Percentiles rank a stretch among this genome's conserved stretches.
These are phyloP conservation scores for Colletotrichum cuscutae DNA, from an alignment of 2,329 filamentous ascomycete species.

Conservation along the genomic window DNA sequence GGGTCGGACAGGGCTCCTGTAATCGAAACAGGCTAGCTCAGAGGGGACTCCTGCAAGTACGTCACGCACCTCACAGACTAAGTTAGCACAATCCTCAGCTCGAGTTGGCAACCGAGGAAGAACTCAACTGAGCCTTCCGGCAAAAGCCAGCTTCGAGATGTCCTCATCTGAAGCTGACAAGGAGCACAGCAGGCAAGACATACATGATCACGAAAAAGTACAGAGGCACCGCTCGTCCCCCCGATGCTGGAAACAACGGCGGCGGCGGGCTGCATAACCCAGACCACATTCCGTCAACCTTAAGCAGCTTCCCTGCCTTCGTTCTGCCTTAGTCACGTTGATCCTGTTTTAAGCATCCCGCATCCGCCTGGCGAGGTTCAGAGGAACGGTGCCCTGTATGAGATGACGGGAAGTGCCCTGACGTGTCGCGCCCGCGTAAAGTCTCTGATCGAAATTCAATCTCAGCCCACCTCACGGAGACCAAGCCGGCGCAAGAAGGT, in stretches of 20 bases:
- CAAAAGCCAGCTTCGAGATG: not conserved
- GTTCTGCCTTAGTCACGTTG: not conserved
- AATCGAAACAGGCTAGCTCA: conserved; percentile 31
- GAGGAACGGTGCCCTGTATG: conserved; percentile 28
- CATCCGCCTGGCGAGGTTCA: conserved; percentile 10
- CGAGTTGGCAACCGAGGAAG: not conserved
- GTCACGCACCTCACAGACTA: conserved; percentile 26
- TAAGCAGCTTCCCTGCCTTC: not conserved
- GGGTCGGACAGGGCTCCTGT: conserved; percentile 6
- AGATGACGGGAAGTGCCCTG: conserved; percentile 33
- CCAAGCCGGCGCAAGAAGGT: not conserved
- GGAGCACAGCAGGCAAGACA: not conserved
- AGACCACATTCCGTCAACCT: conserved; percentile 18
- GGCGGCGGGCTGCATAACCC: conserved; percentile 15
- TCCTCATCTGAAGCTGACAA: not conserved
- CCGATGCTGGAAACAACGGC: conserved; percentile 12
- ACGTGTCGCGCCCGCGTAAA: conserved; percentile 13
- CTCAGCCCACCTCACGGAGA: conserved; percentile 10
- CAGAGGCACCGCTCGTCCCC: not conserved
- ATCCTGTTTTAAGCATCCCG: not conserved
- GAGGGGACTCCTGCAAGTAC: conserved; percentile 18
- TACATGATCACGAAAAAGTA: not conserved
- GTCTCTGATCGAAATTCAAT: conserved; percentile 29
- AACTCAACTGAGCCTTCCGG: not conserved
- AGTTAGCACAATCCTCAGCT: not conserved